Conservation (phyloP, 495 filamentous ascomycete genomes). For the Hypoxylon cercidicola region DNA sequence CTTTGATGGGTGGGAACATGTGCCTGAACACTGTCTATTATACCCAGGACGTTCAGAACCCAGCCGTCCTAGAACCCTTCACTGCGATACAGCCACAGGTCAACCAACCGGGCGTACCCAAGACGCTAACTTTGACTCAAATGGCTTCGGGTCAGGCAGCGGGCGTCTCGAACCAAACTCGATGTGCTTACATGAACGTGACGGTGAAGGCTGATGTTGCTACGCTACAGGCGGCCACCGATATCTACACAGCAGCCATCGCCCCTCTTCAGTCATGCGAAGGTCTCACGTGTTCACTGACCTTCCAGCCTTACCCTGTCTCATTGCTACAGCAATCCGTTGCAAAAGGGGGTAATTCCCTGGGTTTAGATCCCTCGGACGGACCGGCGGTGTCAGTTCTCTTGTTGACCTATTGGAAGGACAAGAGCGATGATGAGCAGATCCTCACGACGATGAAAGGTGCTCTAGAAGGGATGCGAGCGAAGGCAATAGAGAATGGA, state of each 20-base stretch:
- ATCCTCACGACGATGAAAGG: conserved; percentile 9
- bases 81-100: conserved; percentile 18
- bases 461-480: conserved; percentile 8
- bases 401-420: conserved; percentile 21
- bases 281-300: conserved; percentile 17
- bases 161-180: no score
- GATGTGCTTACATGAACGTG: conserved; percentile 36
- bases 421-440: conserved; percentile 28
- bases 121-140: no score
- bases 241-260: conserved; percentile 23
- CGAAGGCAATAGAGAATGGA: conserved; percentile 30
- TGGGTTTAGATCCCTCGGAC: conserved; percentile 25
- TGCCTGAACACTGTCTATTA: conserved; percentile 30
- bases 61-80: conserved; percentile 22
- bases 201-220: conserved; percentile 36
- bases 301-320: conserved; percentile 41
- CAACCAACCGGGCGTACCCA: no score
- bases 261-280: conserved; percentile 4
- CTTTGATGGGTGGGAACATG: background rate
- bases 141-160: no score
- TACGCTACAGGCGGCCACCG: conserved; percentile 20
- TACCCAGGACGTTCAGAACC: conserved; percentile 11
- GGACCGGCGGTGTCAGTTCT: conserved; percentile 29
- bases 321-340: conserved; percentile 23
- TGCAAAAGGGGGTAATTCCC: conserved; percentile 40